Evolutionary conservation across 2,329 filamentous ascomycete species (phyloP).

Genomic region (Dactylellina sp.): DNA sequence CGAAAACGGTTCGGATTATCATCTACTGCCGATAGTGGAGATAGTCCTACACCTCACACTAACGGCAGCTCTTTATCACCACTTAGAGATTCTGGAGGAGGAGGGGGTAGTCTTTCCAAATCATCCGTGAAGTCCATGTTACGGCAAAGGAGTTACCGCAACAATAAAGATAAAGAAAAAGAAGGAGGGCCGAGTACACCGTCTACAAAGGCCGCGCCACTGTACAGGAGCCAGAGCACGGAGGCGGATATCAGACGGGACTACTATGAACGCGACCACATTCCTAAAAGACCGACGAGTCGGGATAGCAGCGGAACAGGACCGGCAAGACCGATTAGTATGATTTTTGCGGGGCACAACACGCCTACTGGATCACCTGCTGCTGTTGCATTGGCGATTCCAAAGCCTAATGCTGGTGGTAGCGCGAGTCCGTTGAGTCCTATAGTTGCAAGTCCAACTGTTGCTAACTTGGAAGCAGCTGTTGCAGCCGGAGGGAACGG

Average conservation of each 20-base stretch:
- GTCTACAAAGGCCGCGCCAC: constrained; percentile 3
- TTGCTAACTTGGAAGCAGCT: constrained; percentile 6
- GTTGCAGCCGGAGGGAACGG: constrained; percentile 16
- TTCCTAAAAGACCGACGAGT: constrained; percentile 27
- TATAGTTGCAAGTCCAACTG: constrained; percentile 43
- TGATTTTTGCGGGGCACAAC: constrained; percentile 6
- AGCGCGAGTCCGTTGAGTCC: constrained; percentile 40
- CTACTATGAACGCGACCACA: constrained; percentile 37
- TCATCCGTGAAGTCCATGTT: constrained; percentile 51
- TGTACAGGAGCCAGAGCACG: constrained; percentile 48
- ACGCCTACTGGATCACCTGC: constrained; percentile 17
- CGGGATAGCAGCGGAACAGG: constrained; percentile 12
- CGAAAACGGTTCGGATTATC: constrained; percentile 44
- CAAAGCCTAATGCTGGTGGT: constrained; percentile 9
- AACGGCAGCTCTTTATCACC: constrained; percentile 20
- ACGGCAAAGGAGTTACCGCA: constrained; percentile 44
- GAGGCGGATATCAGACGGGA: constrained; percentile 43
- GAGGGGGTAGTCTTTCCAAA: constrained; percentile 49
- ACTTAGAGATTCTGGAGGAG: constrained; percentile 1
- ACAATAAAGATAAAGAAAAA: constrained; percentile 30
- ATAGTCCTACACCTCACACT: constrained; percentile 13
- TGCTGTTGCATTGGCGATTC: constrained; percentile 14
- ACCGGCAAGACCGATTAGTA: constrained; percentile 25
- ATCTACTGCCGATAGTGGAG: background rate
- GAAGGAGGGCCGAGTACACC: constrained; percentile 19